Evolutionary conservation across 495 filamentous ascomycete genomes (phyloP), one percentile per base, ranked within the genome.

Genomic region (Penicillium malachiteum): DNA sequence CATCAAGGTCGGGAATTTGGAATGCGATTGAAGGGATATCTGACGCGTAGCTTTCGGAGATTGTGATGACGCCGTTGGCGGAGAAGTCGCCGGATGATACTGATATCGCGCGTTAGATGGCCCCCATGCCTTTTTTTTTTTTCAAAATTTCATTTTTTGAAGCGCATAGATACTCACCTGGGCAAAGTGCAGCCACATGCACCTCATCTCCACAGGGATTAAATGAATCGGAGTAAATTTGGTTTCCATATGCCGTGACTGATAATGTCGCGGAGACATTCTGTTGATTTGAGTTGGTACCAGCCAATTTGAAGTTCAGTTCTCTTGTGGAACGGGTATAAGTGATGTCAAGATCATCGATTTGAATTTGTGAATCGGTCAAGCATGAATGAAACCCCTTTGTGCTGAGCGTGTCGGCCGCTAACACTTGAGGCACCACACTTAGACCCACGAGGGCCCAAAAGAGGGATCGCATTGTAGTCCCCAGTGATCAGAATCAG

Each of bases 11-110:
- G 21, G 94, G 94, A 35, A 98, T 78, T 51, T 82, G 81, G 72
- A 97, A 98, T 4, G 94, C 94, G 59, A 98, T 96, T 0, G 85
- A 79, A 8, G 94, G 94, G 50, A 98, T 93, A 67, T 88, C 69
- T 53, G 76, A 81, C 14, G 87, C 87, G 66, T 85, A 91, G 39
- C 82, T 62, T 0, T 78, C 58, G 4, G 94, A 90, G 26, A 98
- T 88, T 10, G 65, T 55, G 64, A 92, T 84, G 1, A 65, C 67
- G 8, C 92, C 93, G 30, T 70, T 72, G 3, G 94, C 91, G 12
- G 83, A 69, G 66, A 97, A 98, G 10, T 68, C 66, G 35, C 91
- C 88, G 2, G 75, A 71, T 13, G 91, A 91, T 17, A 96, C 89
- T 90, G 60, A 48, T 55, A 35, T 9, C 32, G 56, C 13, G 59